Conservation (phyloP, 2,329 filamentous ascomycete species). For the Lithohypha guttulata region DNA sequence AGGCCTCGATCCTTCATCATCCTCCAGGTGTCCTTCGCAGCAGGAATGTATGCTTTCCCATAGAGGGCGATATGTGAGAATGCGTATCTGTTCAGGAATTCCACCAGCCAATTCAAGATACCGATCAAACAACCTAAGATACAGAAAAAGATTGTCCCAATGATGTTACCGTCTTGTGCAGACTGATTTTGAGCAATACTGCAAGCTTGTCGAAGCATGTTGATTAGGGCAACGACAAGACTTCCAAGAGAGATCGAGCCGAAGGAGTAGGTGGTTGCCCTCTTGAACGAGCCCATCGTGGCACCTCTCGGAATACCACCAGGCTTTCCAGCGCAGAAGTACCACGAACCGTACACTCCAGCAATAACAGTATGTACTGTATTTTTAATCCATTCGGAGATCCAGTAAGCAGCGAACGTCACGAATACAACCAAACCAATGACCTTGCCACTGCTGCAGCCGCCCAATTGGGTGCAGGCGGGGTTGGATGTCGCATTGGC, state of each 20-base stretch:
- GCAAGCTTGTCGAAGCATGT: conserved; percentile 70
- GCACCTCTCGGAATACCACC: conserved; percentile 62
- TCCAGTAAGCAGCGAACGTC: conserved; percentile 89
- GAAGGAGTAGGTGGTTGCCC: conserved; percentile 81
- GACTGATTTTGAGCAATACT: conserved; percentile 62
- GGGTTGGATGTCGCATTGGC: conserved; percentile 36
- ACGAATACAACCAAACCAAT: conserved; percentile 77
- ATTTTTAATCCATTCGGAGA: conserved; percentile 88
- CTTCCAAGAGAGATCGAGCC: conserved; percentile 83
- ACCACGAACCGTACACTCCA: conserved; percentile 88
- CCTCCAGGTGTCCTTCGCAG: conserved; percentile 79
- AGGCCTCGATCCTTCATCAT: conserved; percentile 90
- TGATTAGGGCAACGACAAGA: conserved; percentile 75
- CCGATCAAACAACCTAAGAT: conserved; percentile 65
- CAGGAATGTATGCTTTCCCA: conserved; percentile 74
- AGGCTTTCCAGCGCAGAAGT: conserved; percentile 58
- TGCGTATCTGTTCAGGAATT: conserved; percentile 85
- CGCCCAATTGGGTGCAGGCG: conserved; percentile 36
- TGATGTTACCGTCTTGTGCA: conserved; percentile 55
- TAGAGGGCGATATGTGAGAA: conserved; percentile 91
- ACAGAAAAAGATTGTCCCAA: conserved; percentile 60
- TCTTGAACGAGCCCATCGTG: conserved; percentile 71
- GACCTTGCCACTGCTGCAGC: conserved; percentile 65
- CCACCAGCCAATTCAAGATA: conserved; percentile 71
- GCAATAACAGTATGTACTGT: conserved; percentile 80